Percentiles rank a stretch among this genome's conserved stretches.
phyloP scores from a whole-genome alignment of 1,139 yeast species.

The Blastobotrys buckinghamii region DNA sequence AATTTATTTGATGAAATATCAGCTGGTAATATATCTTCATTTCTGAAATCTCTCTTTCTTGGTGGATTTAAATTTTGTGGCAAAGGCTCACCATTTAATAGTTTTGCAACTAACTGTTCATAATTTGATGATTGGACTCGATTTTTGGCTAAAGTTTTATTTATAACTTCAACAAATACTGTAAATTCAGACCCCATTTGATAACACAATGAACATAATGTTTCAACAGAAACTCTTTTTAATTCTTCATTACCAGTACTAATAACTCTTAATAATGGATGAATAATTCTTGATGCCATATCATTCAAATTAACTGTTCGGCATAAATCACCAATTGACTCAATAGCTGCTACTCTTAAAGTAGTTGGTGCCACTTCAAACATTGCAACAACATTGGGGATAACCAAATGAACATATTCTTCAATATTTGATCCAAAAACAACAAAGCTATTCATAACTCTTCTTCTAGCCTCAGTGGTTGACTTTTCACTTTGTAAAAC shows the following conservation, averaged over 20 bases:
- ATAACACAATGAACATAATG: slow-evolving; percentile 68
- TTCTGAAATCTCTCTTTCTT: slow-evolving; percentile 34
- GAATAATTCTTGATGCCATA: slow-evolving; percentile 86
- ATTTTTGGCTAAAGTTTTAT: slow-evolving; percentile 57
- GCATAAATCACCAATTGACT: slow-evolving; percentile 77
- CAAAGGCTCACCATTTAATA: slow-evolving; percentile 81
- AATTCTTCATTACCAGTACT: slow-evolving; percentile 57
- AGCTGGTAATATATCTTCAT: slow-evolving; percentile 54
- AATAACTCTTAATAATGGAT: slow-evolving; percentile 73
- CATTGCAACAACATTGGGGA: slow-evolving; percentile 77
- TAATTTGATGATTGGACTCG: slow-evolving; percentile 68
- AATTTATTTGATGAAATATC: slow-evolving; percentile 70
- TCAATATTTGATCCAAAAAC: slow-evolving; percentile 84
- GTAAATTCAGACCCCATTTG: slow-evolving; percentile 82
- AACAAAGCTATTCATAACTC: slow-evolving; percentile 81
- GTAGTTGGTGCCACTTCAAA: slow-evolving; percentile 61
- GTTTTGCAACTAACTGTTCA: slow-evolving; percentile 72
- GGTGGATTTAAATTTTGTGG: slow-evolving; percentile 69
- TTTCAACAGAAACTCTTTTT: slow-evolving; percentile 61
- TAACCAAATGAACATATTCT: slow-evolving; percentile 77
- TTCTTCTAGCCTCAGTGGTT: slow-evolving; percentile 54
- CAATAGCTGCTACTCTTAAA: slow-evolving; percentile 70
- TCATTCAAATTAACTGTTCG: slow-evolving; percentile 70
- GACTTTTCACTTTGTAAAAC: slow-evolving; percentile 75
- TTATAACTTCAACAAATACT: slow-evolving; percentile 83